Evolutionary conservation across 2,329 filamentous ascomycete species (phyloP), one percentile per base, ranked within the genome.

Genomic region (Thermothelomyces thermophilus): DNA sequence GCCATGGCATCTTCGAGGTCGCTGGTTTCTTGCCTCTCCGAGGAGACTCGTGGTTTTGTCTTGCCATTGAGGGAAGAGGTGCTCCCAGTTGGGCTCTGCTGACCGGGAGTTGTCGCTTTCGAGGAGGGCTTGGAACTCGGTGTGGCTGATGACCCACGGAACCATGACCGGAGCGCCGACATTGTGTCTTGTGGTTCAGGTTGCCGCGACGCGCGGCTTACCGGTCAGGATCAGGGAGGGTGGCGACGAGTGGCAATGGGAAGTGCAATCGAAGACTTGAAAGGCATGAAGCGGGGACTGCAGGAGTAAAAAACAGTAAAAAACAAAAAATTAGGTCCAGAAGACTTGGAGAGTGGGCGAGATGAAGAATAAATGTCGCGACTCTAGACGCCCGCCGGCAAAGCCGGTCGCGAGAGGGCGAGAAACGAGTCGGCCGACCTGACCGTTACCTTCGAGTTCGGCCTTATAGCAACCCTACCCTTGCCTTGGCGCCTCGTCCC

Each of bases 1-100:
- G 63, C 66, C 71, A 84, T 77, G 56, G 80, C 82, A 58, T 79
- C 74, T 56, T 75, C 69, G 57, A 86, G 74, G 60, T 83, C 72
- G 36, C 69, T 68, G 54, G 75, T 69, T 61, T 81, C 76, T 11
- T 66, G 62, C 30, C 68, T 63, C 3, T 48, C 51, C 5, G 57
- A 20, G 44, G 37, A 34, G 10, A 24, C 10, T 6, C 40, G 11
- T 6, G 51, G 33, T 41, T 52, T 53, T 16, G 51, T 30, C 8
- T 49, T 51, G 45, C 56, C 55, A 52, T 57, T 55, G 53, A 58
- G 28, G 40, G 52, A 35, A 9, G 53, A 37, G 5, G 52, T 54
- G 48, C 59, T 60, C 6, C 51, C 45, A n/a, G 42, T 50, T 14
- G 57, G 58, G 34, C 57, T 59, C 20, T 46, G 33, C 30, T 9